Evolutionary conservation across 106 monocot genomes (phyloP), one percentile per base, ranked within the genome.

Genomic region (Allium fistulosum): DNA sequence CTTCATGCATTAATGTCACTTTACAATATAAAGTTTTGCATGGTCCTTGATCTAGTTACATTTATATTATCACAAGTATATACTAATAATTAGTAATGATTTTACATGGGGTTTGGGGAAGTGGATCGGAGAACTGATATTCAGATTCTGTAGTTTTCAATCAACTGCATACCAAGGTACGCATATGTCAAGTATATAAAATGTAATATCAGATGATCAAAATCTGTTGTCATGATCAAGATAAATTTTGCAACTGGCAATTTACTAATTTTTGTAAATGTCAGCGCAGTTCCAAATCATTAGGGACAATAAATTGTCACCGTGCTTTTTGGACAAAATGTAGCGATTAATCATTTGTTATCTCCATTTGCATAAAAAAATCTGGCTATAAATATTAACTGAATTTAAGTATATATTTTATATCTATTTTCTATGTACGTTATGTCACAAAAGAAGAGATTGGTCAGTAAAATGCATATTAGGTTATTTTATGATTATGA

Each of bases 91-190:
- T 49, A 16, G n/a, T 65, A 65, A 17, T n/a, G 15, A 51, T 51
- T 67, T 66, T 56, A 80, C 77, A 71, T 74, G 71, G 63, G 56
- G 17, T 77, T 57, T 71, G 74, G 66, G 68, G 80, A 84, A 11
- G 55, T 50, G 28, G 61, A 62, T 53, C 51, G 51, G 53, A 65
- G 72, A 12, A 51, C 16, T 60, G 74, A 64, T 15, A 61, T 69
- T 59, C 46, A 58, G 56, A 51, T 17, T 28, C 51, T 53, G 59
- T 49, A 69, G 18, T 70, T 58, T 50, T 74, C 62, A 53, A 61
- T 70, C 26, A 59, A 18, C 48, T 48, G 47, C 57, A 10, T 48
- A 0, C 10, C 55, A 10, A 58, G 48, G 57, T 58, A 59, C 16
- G 6, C 57, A 22, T 22, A 22, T 22, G 22, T 22, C 22, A 22